Evolutionary conservation across 805 yeast species (phyloP), one percentile per base, ranked within the genome.

Genomic region (Schwanniomyces occidentalis): DNA sequence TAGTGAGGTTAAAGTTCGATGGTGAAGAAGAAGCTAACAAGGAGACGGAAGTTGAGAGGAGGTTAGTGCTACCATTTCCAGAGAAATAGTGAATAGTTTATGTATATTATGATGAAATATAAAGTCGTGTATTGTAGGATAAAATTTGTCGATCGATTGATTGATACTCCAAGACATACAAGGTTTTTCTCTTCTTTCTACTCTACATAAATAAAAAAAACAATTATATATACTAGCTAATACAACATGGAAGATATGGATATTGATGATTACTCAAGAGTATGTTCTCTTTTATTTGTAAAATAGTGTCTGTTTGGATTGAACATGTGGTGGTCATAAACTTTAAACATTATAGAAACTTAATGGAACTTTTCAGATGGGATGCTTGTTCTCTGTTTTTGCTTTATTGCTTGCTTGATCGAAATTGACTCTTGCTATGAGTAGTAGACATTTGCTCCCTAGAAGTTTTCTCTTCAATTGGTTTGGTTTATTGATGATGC

Each of bases 1-100:
- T 73, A 8, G 91, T 95, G 44, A 65, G 88, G 44, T 68, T 93
- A 37, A 77, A 78, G 51, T 93, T 93, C 52, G 98, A 91, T 46
- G 99, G 98, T 7, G 99, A 93, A 56, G 99, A 93, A 55, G 99
- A 93, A 51, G 95, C 80, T 0, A 90, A 86, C 29, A 93, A 91
- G 56, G 96, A 91, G 55, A 93, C 97, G 0, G 95, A 89, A 50
- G 97, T 93, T 4, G 86, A 80, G 35, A 71, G 97, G 47, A 66
- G 89, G 35, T 70, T 85, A 37, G 99, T 93, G 3, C 67, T 93
- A 30, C 90, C 93, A 7, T 80, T 69, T 45, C 91, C 91, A 2
- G 61, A 53, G 25, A 49, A n/a, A n/a, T n/a, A n/a, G n/a, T n/a
- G n/a, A n/a, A n/a, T n/a, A n/a, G n/a, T n/a, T n/a, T n/a, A n/a